Evolutionary conservation across 345 rosid genomes (phyloP).

Genomic region (Pelargonium nanum): DNA sequence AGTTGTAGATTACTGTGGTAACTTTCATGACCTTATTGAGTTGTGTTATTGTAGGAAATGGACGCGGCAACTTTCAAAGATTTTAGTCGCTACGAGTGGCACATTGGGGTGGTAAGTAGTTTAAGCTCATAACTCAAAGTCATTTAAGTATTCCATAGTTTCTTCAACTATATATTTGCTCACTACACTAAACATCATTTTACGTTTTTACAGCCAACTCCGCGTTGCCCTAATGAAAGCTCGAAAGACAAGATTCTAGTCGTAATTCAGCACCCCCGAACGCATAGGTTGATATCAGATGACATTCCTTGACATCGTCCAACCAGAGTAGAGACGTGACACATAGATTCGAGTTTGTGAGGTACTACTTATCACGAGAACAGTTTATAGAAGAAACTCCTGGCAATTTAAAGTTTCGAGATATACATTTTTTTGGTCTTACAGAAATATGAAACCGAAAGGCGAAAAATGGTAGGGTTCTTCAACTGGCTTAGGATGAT

Average conservation of each 20-base stretch:
- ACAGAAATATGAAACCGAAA: no score
- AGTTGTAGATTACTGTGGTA: no score
- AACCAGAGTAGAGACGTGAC: neutral
- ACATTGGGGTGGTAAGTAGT: slow-evolving; percentile 73
- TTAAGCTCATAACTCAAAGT: neutral
- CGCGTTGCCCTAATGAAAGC: slow-evolving; percentile 23
- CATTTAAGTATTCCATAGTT: neutral
- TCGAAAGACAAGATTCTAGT: slow-evolving; percentile 49
- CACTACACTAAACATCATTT: neutral
- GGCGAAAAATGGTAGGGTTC: no score
- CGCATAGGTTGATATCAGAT: slow-evolving; percentile 15
- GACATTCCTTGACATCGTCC: neutral
- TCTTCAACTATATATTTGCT: neutral
- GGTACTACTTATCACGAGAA: no score
- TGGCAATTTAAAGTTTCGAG: no score
- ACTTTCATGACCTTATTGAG: neutral
- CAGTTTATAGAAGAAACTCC: no score
- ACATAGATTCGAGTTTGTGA: no score
- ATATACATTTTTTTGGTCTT: no score
- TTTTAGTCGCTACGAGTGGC: slow-evolving; percentile 63
- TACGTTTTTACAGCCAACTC: slow-evolving; percentile 46
- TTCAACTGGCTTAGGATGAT: no score
- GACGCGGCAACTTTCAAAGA: slow-evolving; percentile 66
- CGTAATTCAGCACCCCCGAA: slow-evolving; percentile 63
- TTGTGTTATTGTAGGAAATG: slow-evolving; percentile 57